Conservation (phyloP, 345 rosid species). For the Lepidium africanum region DNA sequence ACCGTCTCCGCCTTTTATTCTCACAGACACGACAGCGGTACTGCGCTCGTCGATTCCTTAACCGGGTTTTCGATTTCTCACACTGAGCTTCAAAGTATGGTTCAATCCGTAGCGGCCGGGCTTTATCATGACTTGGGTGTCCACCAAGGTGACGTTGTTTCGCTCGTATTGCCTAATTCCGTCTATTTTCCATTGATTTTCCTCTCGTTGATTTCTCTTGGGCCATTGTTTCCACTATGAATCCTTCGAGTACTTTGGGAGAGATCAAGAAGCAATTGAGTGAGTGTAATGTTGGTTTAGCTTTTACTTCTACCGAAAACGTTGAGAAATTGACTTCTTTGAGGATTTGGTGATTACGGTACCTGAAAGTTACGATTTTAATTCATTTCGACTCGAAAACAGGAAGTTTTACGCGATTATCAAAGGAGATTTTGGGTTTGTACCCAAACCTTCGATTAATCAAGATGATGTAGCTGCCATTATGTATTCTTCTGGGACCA, state of each 20-base stretch:
- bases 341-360: conserved; percentile 37
- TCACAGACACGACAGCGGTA: conserved; percentile 31
- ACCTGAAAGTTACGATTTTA: conserved; percentile 37
- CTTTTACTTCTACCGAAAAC: conserved; percentile 39
- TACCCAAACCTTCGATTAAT: conserved; percentile 35
- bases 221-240: conserved; percentile 59
- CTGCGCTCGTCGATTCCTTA: conserved; percentile 51
- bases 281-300: conserved; percentile 40
- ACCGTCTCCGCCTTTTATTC: conserved; percentile 60
- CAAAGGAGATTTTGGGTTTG: conserved; percentile 13
- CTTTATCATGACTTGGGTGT: conserved; percentile 42
- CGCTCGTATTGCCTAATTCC: conserved; percentile 65
- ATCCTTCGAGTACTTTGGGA: conserved; percentile 40
- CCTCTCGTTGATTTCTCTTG: conserved; percentile 55
- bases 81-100: conserved; percentile 35
- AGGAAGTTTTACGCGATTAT: conserved; percentile 36
- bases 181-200: conserved; percentile 53
- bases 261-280: conserved; percentile 44
- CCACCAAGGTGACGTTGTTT: conserved; percentile 56
- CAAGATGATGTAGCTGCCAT: conserved; percentile 78
- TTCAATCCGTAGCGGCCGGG: conserved; percentile 50
- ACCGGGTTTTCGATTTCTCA: conserved; percentile 62
- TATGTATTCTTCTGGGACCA: conserved; percentile 79
- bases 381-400: conserved; percentile 9
- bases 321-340: conserved; percentile 27